Percentiles rank a stretch among this genome's conserved stretches.
Conservation (phyloP, 495 filamentous ascomycete species). For the Aspergillus baeticus region DNA sequence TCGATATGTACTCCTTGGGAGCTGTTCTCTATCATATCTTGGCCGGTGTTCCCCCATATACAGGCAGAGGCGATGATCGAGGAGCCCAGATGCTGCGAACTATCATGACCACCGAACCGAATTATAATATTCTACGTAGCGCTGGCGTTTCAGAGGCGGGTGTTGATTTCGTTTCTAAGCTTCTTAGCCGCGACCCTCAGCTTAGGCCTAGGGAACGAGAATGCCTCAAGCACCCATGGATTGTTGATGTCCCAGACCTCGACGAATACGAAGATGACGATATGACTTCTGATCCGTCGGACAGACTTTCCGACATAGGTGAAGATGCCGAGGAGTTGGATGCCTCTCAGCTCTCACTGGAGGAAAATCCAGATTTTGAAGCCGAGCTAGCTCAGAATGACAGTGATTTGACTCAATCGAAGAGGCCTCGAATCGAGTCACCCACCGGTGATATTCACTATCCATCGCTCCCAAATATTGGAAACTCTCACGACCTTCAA, state of each 20-base stretch:
- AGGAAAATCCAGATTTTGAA: slow-evolving; percentile 41
- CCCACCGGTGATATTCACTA: slow-evolving; percentile 36
- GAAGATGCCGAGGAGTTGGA: slow-evolving; percentile 49
- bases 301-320: slow-evolving; percentile 43
- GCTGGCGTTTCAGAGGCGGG: slow-evolving; percentile 59
- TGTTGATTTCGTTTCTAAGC: slow-evolving; percentile 69
- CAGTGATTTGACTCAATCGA: slow-evolving; percentile 38
- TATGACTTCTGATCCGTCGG: slow-evolving; percentile 50
- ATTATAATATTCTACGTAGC: slow-evolving; percentile 56
- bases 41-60: slow-evolving; percentile 73
- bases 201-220: slow-evolving; percentile 61
- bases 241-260: slow-evolving; percentile 44
- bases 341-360: slow-evolving; percentile 23
- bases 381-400: slow-evolving; percentile 24
- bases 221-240: slow-evolving; percentile 68
- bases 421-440: slow-evolving; percentile 36
- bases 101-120: slow-evolving; percentile 72
- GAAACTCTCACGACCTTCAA: slow-evolving; percentile 37
- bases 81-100: slow-evolving; percentile 69
- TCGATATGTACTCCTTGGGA: slow-evolving; percentile 93
- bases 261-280: slow-evolving; percentile 49
- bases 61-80: slow-evolving; percentile 56
- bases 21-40: slow-evolving; percentile 85
- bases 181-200: slow-evolving; percentile 72
- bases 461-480: slow-evolving; percentile 43